phyloP scores from a whole-genome alignment of 2,329 filamentous ascomycete genomes.

The Verticillium alfalfae region DNA sequence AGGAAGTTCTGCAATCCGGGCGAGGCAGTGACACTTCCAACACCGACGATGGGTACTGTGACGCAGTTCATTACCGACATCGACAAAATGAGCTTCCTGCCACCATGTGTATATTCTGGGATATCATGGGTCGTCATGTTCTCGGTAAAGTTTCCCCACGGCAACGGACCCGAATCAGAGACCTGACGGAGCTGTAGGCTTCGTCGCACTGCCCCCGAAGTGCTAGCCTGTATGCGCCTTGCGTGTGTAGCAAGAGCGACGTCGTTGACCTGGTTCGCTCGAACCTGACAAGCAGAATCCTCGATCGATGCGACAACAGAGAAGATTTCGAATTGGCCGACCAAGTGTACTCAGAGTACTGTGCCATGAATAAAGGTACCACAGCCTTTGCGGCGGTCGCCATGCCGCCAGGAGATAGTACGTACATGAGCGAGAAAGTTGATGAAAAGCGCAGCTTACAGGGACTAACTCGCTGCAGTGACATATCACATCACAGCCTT shows the following conservation, averaged over 20 bases:
- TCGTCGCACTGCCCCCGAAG: constrained; percentile 26
- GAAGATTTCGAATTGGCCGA: constrained; percentile 43
- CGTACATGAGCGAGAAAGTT: too few species aligned
- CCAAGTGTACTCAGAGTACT: constrained; percentile 46
- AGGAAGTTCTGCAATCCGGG: constrained; percentile 43
- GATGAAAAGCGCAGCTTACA: too few species aligned
- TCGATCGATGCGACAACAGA: constrained; percentile 35
- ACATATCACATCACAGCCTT: constrained; percentile 50
- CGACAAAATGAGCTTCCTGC: background rate
- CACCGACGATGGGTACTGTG: constrained; percentile 33
- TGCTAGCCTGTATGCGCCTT: constrained; percentile 38
- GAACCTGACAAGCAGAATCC: constrained; percentile 34
- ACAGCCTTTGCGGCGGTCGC: constrained; percentile 38
- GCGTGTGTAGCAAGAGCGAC: constrained; percentile 44
- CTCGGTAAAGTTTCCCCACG: background rate
- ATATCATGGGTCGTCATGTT: background rate
- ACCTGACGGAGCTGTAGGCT: background rate
- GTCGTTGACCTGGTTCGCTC: constrained; percentile 37
- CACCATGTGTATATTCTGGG: background rate
- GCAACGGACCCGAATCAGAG: background rate
- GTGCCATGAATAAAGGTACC: constrained; percentile 42
- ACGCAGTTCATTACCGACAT: constrained; percentile 45
- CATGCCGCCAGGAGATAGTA: constrained; percentile 39
- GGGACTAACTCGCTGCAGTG: constrained; percentile 17
- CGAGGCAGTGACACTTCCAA: constrained; percentile 29